Evolutionary conservation across 2,329 filamentous ascomycete genomes (phyloP), one percentile per base, ranked within the genome.

Genomic region (Clarireedia hainanense): DNA sequence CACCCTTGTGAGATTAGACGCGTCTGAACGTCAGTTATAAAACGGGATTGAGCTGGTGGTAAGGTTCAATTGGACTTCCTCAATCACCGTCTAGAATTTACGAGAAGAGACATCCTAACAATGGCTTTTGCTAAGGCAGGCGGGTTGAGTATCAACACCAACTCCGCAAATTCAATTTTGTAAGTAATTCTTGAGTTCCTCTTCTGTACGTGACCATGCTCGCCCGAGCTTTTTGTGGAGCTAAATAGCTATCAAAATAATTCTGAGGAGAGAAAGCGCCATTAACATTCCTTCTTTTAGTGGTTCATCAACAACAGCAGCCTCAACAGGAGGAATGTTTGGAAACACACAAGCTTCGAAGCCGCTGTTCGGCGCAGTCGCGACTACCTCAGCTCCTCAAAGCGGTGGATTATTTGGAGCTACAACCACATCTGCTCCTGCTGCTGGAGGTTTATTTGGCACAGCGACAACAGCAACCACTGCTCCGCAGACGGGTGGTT

Each of bases 101-200:
- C 30, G 10, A 53, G 15, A 15, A 37, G 36, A 27, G 5, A 27
- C 10, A 47, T 37, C 34, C 47, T 34, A 15, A 15, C 17, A 24
- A 70, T 70, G 68, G 66, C 64, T 58, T 60, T 70, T 56, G 75
- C 74, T 57, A 76, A 80, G 68, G 83, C 80, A 59, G 78, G 75
- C 61, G 80, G 79, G 66, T 75, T 85, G 61, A 82, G 78, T 66
- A 84, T 85, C 71, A 85, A 85, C 71, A 84, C 81, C 17, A 77
- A 76, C 61, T 74, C 79, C 57, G 81, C 81, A 60, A 84, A 83
- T 68, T 69, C 76, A 59, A 73, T 78, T 71, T 77, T 78, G 78
- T 80, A 64, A 68, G 76, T 73, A 17, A 12, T 34, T 34, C 30
- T 34, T 9, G 30, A 34, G 30, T 34, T 27, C 4, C 30, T 34